These are phyloP conservation scores for Vicia sativa DNA, from an alignment of 306 rosid species.

Conservation along the genomic window DNA sequence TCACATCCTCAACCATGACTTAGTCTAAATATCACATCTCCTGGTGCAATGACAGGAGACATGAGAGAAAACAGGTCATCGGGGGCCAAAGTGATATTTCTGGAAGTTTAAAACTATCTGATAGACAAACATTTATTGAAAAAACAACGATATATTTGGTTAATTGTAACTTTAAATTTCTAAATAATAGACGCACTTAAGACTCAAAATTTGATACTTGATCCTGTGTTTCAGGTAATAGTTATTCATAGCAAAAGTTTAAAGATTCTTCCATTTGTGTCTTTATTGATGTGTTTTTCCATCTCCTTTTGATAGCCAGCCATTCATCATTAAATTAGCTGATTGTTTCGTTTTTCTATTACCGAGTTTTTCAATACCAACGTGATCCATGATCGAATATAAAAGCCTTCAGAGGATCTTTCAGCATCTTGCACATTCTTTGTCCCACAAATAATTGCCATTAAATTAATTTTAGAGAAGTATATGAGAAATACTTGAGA, in stretches of 20 bases:
- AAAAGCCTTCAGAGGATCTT: conserved; percentile 47
- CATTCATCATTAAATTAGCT: conserved; percentile 38
- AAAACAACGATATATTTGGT: no score
- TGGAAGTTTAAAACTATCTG: no score
- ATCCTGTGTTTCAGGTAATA: conserved; percentile 25
- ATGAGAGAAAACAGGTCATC: no score
- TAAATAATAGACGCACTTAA: not conserved
- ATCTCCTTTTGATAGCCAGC: not conserved
- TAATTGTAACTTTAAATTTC: no score
- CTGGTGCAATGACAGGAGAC: no score
- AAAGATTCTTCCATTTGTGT: conserved; percentile 12
- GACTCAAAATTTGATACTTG: conserved; percentile 42
- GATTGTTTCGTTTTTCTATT: conserved; percentile 43
- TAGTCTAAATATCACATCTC: no score
- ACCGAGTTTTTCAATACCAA: conserved; percentile 44
- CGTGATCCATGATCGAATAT: conserved; percentile 55
- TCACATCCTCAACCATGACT: no score
- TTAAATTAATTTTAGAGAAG: not conserved
- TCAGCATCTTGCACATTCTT: conserved; percentile 58
- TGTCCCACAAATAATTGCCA: conserved; percentile 25
- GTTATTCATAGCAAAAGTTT: conserved; percentile 31
- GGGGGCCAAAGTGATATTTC: no score
- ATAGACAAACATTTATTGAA: no score
- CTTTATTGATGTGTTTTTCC: conserved; percentile 29
- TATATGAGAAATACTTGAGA: not conserved